Conservation (phyloP, 2,329 filamentous ascomycete genomes). For the Amylocarpus encephaloides region DNA sequence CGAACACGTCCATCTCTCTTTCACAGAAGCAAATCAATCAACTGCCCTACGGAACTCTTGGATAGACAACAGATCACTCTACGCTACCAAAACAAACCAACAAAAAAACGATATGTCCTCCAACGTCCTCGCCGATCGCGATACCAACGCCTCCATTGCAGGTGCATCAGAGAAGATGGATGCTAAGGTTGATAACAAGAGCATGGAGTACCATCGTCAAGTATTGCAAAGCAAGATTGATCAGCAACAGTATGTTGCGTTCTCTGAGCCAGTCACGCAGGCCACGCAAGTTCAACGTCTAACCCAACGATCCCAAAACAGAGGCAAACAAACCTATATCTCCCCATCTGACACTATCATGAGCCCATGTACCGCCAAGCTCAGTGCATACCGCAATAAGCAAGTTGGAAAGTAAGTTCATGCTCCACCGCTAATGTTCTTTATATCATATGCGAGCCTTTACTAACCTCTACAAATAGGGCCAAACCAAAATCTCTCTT, state of each 20-base stretch:
- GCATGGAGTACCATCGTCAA: slow-evolving; percentile 73
- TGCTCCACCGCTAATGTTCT: neutral
- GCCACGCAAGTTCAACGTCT: neutral
- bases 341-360: slow-evolving; percentile 86
- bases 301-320: slow-evolving; percentile 26
- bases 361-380: slow-evolving; percentile 79
- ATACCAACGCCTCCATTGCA: slow-evolving; percentile 52
- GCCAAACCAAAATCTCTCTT: slow-evolving; percentile 64
- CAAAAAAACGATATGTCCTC: slow-evolving; percentile 42
- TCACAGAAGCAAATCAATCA: neutral
- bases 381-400: slow-evolving; percentile 74
- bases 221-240: slow-evolving; percentile 67
- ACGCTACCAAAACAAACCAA: neutral
- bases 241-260: slow-evolving; percentile 51
- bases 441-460: neutral
- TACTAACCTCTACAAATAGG: slow-evolving; percentile 32
- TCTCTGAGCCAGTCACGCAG: neutral
- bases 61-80: neutral
- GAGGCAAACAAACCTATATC: slow-evolving; percentile 47
- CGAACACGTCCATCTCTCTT: neutral
- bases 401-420: slow-evolving; percentile 65
- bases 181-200: slow-evolving; percentile 47
- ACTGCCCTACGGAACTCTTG: neutral
- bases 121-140: slow-evolving; percentile 57
- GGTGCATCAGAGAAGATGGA: slow-evolving; percentile 28